A percentile compares a stretch with the other conserved stretches of the same genome.
phyloP scores from a whole-genome alignment of 2,329 filamentous ascomycete species.

The Aaosphaeria arxii region DNA sequence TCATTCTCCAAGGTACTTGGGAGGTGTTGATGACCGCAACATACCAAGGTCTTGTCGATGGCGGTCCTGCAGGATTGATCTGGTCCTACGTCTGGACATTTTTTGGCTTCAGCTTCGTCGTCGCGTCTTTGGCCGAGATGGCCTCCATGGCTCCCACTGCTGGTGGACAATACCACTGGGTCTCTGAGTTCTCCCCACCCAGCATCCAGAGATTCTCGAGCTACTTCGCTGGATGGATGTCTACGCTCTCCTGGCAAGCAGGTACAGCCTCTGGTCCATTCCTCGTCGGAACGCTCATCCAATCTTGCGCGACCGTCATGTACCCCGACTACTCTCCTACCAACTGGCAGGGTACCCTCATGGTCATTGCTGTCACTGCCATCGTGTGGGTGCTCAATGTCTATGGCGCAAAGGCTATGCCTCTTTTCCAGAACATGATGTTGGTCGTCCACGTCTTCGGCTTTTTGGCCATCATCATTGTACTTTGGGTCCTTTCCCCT shows the following conservation, averaged over 20 bases:
- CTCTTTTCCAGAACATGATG: slow-evolving; percentile 34
- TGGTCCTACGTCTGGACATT: slow-evolving; percentile 36
- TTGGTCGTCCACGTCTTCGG: slow-evolving; percentile 41
- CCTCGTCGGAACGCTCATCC: slow-evolving; percentile 48
- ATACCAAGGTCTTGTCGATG: slow-evolving; percentile 26
- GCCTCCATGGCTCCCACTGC: slow-evolving; percentile 27
- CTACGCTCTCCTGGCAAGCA: slow-evolving; percentile 50
- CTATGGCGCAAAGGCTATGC: slow-evolving; percentile 28
- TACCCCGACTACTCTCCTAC: slow-evolving; percentile 38
- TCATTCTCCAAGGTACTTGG: slow-evolving; percentile 33
- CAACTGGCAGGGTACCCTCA: slow-evolving; percentile 48
- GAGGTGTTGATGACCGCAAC: slow-evolving; percentile 29
- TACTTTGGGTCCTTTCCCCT: slow-evolving; percentile 35
- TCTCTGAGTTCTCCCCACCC: slow-evolving; percentile 31
- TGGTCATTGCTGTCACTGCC: slow-evolving; percentile 46
- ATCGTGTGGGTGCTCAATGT: slow-evolving; percentile 44
- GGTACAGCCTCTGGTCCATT: slow-evolving; percentile 48
- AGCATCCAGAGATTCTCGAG: slow-evolving; percentile 25
- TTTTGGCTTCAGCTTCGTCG: slow-evolving; percentile 28
- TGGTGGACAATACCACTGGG: slow-evolving; percentile 36
- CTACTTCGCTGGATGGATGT: slow-evolving; percentile 42
- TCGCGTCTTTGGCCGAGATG: slow-evolving; percentile 34
- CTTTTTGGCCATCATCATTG: slow-evolving; percentile 44
- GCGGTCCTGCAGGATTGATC: slow-evolving; percentile 31
- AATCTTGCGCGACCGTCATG: slow-evolving; percentile 41